Base-by-base conservation (phyloP, 1,284 basidiomycete genomes). In the Microbotryomycetes sp. region DNA sequence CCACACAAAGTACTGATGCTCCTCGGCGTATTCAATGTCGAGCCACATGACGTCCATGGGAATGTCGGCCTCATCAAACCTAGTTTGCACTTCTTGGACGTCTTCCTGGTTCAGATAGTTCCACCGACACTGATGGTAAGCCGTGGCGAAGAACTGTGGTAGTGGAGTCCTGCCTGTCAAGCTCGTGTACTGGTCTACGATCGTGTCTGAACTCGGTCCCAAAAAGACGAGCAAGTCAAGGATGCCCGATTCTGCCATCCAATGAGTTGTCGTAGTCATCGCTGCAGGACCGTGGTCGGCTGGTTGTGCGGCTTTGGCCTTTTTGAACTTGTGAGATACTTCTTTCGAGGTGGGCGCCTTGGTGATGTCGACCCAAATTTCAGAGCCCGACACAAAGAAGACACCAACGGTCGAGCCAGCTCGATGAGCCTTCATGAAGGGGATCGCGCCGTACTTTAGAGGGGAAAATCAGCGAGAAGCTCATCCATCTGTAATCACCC, bases 1-100 rank as follows among this genome's bases (percentile, higher is more conserved):
- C 96, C 96, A 98, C 60, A 97, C 89, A 76, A 97, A 93, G 81
- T 97, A 98, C 77, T 92, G 89, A 78, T 97, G 91, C 54, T 92
- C 89, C 58, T 89, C 85, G 0, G 91, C 81, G 59, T 75, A 76
- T 75, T 97, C 96, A 71, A 99, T 97, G 77, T 98, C 96, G 49
- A 98, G 83, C 96, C 96, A 98, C 72, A 97, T 88, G 6, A 96
- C 92, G 72, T 97, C 96, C 41, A 97, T 85, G 0, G 96, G 94
- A 57, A 97, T 91, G 71, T 96, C 89, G 41, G 87, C 87, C 68
- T 91, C 87, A 67, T 97, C 93, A 73, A 98, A 97, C 56, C 85
- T 80, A 71, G 80, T 81, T 76, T 92, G 87, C 6, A 97, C 91
- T n/a, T 82, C 81, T 21, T 91, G 81, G 5, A 98, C 82, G 74